Percentiles rank a stretch among this genome's conserved stretches.
These are phyloP conservation scores for Pyropia haitanensis DNA, from an alignment of 23 red algal genomes.

Conservation along the genomic window DNA sequence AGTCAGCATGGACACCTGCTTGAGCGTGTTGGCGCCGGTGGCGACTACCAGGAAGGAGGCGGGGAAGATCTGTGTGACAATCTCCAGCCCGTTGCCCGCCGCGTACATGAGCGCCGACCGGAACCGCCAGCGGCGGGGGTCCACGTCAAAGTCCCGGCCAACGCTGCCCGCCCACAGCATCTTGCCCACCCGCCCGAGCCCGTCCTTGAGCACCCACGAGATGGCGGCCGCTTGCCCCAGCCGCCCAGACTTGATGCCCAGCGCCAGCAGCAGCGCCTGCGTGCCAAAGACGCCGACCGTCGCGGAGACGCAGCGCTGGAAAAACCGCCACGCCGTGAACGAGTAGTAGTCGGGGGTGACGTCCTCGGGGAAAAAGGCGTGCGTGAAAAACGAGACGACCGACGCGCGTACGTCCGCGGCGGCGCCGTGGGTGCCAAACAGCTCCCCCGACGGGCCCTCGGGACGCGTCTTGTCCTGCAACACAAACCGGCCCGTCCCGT, in stretches of 20 bases:
- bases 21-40: slow-evolving; percentile 81
- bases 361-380: slow-evolving; percentile 80
- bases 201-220: slow-evolving; percentile 96
- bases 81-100: slow-evolving; percentile 88
- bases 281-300: slow-evolving; percentile 96
- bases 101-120: slow-evolving; percentile 77
- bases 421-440: slow-evolving; percentile 26
- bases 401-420: slow-evolving; percentile 25
- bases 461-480: slow-evolving; percentile 49
- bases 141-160: slow-evolving; percentile 93
- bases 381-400: slow-evolving; percentile 26
- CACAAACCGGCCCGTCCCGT: slow-evolving; percentile 23
- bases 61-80: slow-evolving; percentile 90
- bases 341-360: slow-evolving; percentile 92
- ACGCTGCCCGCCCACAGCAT: slow-evolving; percentile 94
- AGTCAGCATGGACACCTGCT: slow-evolving; percentile 92
- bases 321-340: slow-evolving; percentile 78
- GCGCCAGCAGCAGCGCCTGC: slow-evolving; percentile 79
- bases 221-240: slow-evolving; percentile 89
- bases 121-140: slow-evolving; percentile 95
- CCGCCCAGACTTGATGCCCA: slow-evolving; percentile 84
- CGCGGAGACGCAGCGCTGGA: slow-evolving; percentile 77
- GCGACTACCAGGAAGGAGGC: slow-evolving; percentile 85
- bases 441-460: slow-evolving; percentile 18
- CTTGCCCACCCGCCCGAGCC: slow-evolving; percentile 89